A percentile compares a stretch with the other conserved stretches of the same genome.
phyloP scores from a whole-genome alignment of 1,284 basidiomycete species.

The Schizophyllum commune region DNA sequence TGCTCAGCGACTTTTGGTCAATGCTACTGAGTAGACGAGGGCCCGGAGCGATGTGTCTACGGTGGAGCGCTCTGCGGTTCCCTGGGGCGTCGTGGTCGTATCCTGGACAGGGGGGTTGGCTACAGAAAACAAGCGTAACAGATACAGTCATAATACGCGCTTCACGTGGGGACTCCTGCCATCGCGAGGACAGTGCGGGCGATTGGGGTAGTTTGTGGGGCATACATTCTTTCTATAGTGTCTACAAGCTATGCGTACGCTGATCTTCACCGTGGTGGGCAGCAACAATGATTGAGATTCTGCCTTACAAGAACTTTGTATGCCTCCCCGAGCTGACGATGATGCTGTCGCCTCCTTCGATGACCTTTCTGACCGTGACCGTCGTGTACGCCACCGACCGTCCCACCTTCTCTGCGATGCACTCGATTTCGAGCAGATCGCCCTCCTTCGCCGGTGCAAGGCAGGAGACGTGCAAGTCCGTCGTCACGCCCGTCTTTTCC shows the following conservation, averaged over 20 bases:
- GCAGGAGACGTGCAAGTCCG: slow-evolving; percentile 12
- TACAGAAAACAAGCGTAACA: not conserved
- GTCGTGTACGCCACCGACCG: slow-evolving; percentile 11
- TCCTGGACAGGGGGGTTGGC: not conserved
- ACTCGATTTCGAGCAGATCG: slow-evolving; percentile 9
- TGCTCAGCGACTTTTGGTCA: not conserved
- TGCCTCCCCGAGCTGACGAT: not conserved
- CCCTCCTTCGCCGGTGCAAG: slow-evolving; percentile 8
- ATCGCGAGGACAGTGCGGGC: not conserved
- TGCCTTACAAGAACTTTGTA: not conserved
- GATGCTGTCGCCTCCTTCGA: not conserved
- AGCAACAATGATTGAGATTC: too few relatives aligned
- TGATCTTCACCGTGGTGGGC: too few relatives aligned
- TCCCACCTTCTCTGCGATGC: slow-evolving; percentile 10
- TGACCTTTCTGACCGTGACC: slow-evolving; percentile 7
- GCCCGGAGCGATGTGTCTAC: not conserved
- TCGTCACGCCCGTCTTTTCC: slow-evolving; percentile 11
- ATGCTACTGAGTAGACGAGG: not conserved
- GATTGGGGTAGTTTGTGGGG: not conserved
- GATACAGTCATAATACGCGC: not conserved
- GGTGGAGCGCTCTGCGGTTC: not conserved
- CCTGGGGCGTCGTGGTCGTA: not conserved
- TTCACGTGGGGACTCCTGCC: not conserved
- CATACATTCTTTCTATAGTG: not conserved
- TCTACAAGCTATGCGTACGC: not conserved